phyloP scores from a whole-genome alignment of 2,329 filamentous ascomycete genomes.

The Fusarium nematophilum region DNA sequence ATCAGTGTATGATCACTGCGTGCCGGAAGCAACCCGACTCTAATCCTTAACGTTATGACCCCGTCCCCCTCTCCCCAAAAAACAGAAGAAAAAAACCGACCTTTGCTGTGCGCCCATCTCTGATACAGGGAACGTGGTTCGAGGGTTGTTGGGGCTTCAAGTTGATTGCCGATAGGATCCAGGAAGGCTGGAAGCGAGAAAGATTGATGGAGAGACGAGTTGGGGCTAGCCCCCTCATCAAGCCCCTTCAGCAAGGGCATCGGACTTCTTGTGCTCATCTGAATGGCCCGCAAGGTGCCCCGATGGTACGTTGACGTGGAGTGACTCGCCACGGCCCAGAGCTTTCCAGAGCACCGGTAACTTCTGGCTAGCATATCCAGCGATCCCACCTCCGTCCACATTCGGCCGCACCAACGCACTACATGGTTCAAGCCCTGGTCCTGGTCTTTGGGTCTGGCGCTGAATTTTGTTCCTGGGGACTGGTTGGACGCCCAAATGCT shows the following conservation, averaged over 20 bases:
- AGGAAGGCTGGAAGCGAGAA: conserved; percentile 5
- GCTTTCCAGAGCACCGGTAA: conserved; percentile 42
- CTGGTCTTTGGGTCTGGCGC: conserved; percentile 5
- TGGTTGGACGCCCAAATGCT: background rate
- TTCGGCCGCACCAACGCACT: conserved; percentile 29
- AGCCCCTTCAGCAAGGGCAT: conserved; percentile 26
- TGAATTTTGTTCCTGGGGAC: conserved; percentile 1
- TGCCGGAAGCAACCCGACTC: background rate
- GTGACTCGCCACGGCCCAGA: conserved; percentile 31
- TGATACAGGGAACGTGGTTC: conserved; percentile 16
- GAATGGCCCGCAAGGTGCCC: conserved; percentile 15
- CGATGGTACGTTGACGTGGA: conserved; percentile 17
- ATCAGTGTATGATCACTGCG: conserved; percentile 1
- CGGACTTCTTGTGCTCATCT: conserved; percentile 23
- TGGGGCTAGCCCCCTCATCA: conserved; percentile 21
- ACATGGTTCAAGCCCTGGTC: conserved; percentile 1
- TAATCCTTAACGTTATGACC: too few relatives aligned
- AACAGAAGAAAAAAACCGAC: conserved; percentile 18
- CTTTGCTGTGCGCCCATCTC: background rate
- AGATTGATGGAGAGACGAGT: conserved; percentile 12
- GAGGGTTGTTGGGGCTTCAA: conserved; percentile 9
- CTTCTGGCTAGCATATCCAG: conserved; percentile 31
- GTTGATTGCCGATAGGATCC: conserved; percentile 6
- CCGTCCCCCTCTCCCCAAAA: too few relatives aligned
- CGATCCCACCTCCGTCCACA: conserved; percentile 22